Conservation (phyloP, 495 filamentous ascomycete genomes). For the Penicillium atrosanguineum region DNA sequence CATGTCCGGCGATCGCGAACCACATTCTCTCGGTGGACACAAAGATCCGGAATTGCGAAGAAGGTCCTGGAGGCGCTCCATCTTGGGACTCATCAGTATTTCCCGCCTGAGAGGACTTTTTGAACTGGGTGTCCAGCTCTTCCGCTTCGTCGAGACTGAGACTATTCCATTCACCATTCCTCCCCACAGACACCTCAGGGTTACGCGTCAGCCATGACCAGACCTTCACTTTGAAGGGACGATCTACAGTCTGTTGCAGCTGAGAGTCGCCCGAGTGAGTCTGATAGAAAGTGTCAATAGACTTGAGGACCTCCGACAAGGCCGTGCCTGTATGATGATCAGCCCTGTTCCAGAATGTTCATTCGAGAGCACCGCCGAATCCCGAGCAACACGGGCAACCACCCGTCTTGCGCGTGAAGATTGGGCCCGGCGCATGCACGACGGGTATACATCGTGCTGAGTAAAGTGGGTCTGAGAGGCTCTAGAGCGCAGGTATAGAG, state of each 20-base stretch:
- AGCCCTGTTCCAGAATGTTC: not conserved
- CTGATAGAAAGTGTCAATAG: constrained; percentile 40
- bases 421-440: constrained; percentile 1
- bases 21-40: constrained; percentile 66
- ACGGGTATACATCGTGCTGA: constrained; percentile 7
- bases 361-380: not conserved
- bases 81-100: constrained; percentile 7
- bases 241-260: constrained; percentile 40
- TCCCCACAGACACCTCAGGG: constrained; percentile 51
- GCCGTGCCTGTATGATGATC: constrained; percentile 36
- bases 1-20: constrained; percentile 78
- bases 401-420: not conserved
- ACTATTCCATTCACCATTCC: constrained; percentile 38
- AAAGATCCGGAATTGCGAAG: constrained; percentile 45
- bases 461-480: constrained; percentile 23
- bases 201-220: constrained; percentile 57
- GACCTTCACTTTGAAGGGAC: constrained; percentile 49
- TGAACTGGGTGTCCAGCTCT: constrained; percentile 6
- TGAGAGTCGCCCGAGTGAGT: constrained; percentile 15
- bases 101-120: not conserved
- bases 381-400: not conserved
- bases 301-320: constrained; percentile 36
- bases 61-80: not conserved
- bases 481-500: not conserved
- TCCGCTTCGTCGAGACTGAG: constrained; percentile 49